Evolutionary conservation across 2,329 filamentous ascomycete species (phyloP).

Genomic region (Trichoderma semiorbis): DNA sequence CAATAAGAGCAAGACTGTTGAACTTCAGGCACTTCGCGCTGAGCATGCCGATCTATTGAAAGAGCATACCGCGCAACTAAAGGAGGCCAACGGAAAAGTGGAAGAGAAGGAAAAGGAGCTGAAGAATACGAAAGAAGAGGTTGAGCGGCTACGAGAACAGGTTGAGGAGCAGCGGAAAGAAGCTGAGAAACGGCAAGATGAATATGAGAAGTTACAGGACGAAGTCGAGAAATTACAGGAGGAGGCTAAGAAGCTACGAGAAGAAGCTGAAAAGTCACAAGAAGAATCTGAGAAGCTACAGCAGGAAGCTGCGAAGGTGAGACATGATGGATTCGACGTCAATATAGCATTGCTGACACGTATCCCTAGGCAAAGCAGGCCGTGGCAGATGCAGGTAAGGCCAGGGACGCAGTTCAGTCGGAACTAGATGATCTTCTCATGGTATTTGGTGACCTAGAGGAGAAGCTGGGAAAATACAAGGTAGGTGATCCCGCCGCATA

Average conservation of each 20-base stretch:
- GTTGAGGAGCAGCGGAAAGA: constrained; percentile 25
- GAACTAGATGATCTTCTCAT: constrained; percentile 80
- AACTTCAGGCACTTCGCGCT: constrained; percentile 53
- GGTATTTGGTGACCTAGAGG: constrained; percentile 76
- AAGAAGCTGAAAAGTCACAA: constrained; percentile 25
- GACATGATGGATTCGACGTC: neutral
- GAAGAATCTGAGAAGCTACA: constrained; percentile 23
- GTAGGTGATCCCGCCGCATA: constrained; percentile 39
- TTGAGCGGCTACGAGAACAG: constrained; percentile 25
- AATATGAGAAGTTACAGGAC: constrained; percentile 24
- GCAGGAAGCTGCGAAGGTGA: constrained; percentile 28
- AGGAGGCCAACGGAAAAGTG: constrained; percentile 26
- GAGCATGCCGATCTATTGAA: constrained; percentile 33
- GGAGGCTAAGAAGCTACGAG: constrained; percentile 26
- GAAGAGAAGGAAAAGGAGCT: constrained; percentile 29
- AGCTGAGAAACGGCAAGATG: constrained; percentile 19
- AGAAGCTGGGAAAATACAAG: constrained; percentile 73
- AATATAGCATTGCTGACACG: neutral
- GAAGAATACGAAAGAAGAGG: constrained; percentile 21
- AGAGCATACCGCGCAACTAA: constrained; percentile 34
- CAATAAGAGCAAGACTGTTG: constrained; percentile 57
- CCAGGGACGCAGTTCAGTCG: constrained; percentile 61
- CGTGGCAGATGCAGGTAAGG: constrained; percentile 50
- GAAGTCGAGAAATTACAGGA: constrained; percentile 20
- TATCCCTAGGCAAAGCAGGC: constrained; percentile 31